Conservation (phyloP, 2,329 filamentous ascomycete species). For the Clonostachys rhizophaga region DNA sequence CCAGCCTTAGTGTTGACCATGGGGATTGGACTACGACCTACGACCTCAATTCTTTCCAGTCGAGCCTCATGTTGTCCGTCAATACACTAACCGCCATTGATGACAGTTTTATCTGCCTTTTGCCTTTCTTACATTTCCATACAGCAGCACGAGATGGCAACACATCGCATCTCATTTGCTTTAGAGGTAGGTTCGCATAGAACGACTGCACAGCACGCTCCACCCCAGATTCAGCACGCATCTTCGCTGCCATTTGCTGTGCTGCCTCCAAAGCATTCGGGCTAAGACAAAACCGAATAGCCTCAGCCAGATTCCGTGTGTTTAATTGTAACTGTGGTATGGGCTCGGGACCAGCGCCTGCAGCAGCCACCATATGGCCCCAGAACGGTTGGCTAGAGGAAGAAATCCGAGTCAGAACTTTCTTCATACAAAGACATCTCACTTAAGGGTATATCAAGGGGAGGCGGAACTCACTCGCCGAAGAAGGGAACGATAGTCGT, state of each 20-base stretch:
- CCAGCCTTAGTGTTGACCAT: not conserved
- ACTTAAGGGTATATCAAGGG: not conserved
- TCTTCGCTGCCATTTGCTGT: not conserved
- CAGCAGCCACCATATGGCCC: conserved; percentile 31
- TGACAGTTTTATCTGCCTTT: not conserved
- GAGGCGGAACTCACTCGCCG: conserved; percentile 30
- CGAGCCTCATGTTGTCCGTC: not conserved
- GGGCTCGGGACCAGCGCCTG: conserved; percentile 32
- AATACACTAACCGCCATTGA: not conserved
- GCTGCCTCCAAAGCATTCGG: conserved; percentile 13
- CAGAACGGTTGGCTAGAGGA: conserved; percentile 32
- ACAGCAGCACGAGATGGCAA: conserved; percentile 40
- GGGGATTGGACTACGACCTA: not conserved
- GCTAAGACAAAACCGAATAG: conserved; percentile 24
- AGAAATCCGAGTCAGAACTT: not conserved
- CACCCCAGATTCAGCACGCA: conserved; percentile 2
- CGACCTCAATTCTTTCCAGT: conserved; percentile 36
- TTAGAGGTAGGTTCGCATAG: conserved; percentile 25
- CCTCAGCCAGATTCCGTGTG: conserved; percentile 23
- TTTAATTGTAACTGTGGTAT: conserved; percentile 27
- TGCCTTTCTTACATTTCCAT: not conserved
- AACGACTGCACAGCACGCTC: conserved; percentile 29
- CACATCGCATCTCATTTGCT: conserved; percentile 26
- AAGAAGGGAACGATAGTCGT: conserved; percentile 66
- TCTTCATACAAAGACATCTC: not conserved